Percentiles rank a stretch among this genome's conserved stretches.
phyloP scores from a whole-genome alignment of 768 basidiomycete species.

The Pulveroboletus ravenelii region DNA sequence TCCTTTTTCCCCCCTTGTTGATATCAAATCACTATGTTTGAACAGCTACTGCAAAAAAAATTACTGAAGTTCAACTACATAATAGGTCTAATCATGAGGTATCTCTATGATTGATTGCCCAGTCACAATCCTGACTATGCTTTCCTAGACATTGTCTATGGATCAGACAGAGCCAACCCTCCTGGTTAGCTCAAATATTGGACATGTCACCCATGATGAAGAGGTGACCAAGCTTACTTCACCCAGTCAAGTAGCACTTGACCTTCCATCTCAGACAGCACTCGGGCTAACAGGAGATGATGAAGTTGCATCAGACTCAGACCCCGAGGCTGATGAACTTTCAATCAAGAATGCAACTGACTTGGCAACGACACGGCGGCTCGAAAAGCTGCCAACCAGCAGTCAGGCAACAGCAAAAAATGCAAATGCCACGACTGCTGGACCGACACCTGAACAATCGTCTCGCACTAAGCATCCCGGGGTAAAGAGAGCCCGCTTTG shows the following conservation, averaged over 20 bases:
- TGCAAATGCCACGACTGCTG: background rate
- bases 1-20: background rate
- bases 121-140: conserved; percentile 2
- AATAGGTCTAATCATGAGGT: conserved; percentile 11
- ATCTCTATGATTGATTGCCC: background rate
- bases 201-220: background rate
- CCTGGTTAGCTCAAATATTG: background rate
- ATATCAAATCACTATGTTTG: background rate
- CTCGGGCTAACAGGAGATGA: background rate
- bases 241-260: conserved; percentile 2
- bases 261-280: conserved; percentile 26
- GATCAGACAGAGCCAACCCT: conserved; percentile 1
- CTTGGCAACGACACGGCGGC: background rate
- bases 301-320: background rate
- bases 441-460: background rate
- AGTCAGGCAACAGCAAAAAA: background rate
- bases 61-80: conserved; percentile 1
- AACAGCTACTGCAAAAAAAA: conserved; percentile 18
- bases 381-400: background rate
- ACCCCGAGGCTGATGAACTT: conserved; percentile 11
- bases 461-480: background rate
- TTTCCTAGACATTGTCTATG: conserved; percentile 9
- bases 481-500: conserved; percentile 20
- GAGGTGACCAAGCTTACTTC: background rate
- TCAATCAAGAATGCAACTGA: background rate